Percentiles rank a stretch among this genome's conserved stretches.
Evolutionary conservation across 345 rosid species (phyloP).

Genomic region (Lenwebbia sp.): DNA sequence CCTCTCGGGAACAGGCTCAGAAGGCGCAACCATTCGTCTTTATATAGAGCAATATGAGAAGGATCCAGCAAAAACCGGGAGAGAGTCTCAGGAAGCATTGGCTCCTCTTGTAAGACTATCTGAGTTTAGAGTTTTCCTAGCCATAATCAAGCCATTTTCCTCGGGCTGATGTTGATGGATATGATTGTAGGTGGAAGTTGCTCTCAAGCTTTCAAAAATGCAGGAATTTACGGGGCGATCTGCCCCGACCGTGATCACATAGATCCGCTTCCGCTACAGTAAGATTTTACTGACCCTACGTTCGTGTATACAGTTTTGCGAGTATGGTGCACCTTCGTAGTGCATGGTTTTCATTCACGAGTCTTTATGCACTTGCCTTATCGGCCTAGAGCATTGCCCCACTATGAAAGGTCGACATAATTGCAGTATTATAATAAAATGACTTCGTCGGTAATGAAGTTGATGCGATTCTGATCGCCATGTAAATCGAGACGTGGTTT

Average conservation of each 20-base stretch:
- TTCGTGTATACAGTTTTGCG: background rate
- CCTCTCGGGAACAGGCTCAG: constrained; percentile 96
- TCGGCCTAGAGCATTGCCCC: background rate
- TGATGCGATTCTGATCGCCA: background rate
- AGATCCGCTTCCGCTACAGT: background rate
- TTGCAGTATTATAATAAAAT: background rate
- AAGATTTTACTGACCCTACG: background rate
- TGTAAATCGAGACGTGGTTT: background rate
- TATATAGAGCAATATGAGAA: constrained; percentile 96
- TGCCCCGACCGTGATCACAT: constrained; percentile 93
- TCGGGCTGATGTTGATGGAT: background rate
- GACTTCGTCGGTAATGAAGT: background rate
- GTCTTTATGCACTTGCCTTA: background rate
- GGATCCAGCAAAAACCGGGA: constrained; percentile 76
- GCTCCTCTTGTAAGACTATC: constrained; percentile 63
- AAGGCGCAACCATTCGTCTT: constrained; percentile 91
- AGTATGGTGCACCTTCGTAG: background rate
- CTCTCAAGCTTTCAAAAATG: constrained; percentile 89
- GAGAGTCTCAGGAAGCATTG: constrained; percentile 85
- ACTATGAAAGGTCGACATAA: background rate
- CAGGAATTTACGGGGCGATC: constrained; percentile 84
- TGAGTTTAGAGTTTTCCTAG: background rate
- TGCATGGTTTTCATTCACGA: background rate
- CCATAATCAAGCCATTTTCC: background rate
- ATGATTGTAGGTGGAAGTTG: constrained; percentile 67